These are phyloP conservation scores for Blastobotrys niveus DNA, from an alignment of 1,139 yeast species.

Conservation along the genomic window DNA sequence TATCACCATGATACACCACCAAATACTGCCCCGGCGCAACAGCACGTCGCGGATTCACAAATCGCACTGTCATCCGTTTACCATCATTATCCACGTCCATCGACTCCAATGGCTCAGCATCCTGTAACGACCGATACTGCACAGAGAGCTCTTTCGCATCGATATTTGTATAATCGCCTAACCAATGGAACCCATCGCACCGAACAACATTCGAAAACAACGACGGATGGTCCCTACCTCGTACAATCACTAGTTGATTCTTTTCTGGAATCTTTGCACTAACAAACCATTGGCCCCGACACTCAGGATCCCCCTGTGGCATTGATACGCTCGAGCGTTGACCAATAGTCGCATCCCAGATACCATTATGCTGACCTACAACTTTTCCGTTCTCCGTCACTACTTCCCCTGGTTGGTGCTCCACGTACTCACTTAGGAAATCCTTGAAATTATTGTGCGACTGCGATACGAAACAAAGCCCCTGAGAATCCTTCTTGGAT, in stretches of 20 bases:
- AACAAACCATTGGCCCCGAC: conserved; percentile 82
- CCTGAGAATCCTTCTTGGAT: conserved; percentile 85
- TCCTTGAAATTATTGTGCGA: conserved; percentile 60
- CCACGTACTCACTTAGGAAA: conserved; percentile 69
- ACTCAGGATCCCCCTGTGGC: conserved; percentile 80
- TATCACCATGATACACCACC: conserved; percentile 61
- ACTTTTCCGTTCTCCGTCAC: conserved; percentile 59
- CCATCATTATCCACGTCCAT: conserved; percentile 19
- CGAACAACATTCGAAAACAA: conserved; percentile 45
- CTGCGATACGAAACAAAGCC: conserved; percentile 85
- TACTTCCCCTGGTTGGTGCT: conserved; percentile 68
- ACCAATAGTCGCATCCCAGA: conserved; percentile 94
- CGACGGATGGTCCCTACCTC: conserved; percentile 59
- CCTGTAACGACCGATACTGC: conserved; percentile 69
- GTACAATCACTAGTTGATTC: conserved; percentile 74
- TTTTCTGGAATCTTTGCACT: conserved; percentile 56
- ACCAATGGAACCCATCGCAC: conserved; percentile 50
- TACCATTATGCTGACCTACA: conserved; percentile 78
- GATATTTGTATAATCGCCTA: conserved; percentile 28
- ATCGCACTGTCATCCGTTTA: conserved; percentile 30
- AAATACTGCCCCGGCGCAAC: conserved; percentile 88
- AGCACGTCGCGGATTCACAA: conserved; percentile 53
- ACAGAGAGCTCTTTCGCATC: conserved; percentile 35
- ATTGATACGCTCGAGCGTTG: conserved; percentile 71
- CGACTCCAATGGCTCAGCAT: conserved; percentile 39